phyloP scores from a whole-genome alignment of 805 yeast genomes.

The Ogataea trehalophila region DNA sequence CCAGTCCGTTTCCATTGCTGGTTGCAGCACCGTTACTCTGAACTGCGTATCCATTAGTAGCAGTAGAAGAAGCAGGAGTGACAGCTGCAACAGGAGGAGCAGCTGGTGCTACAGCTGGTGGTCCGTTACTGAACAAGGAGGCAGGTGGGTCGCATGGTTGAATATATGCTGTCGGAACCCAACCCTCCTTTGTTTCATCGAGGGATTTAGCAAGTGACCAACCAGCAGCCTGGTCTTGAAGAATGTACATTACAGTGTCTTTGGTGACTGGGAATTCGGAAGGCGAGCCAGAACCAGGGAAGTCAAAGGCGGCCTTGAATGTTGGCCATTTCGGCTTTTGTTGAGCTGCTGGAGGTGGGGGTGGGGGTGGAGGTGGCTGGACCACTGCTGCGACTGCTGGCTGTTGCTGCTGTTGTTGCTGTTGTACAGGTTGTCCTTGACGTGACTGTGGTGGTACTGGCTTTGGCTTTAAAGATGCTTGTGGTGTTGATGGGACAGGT shows the following conservation, averaged over 20 bases:
- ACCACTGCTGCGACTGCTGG: slow-evolving; percentile 4
- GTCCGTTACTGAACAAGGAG: slow-evolving; percentile 22
- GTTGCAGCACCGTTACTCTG: neutral
- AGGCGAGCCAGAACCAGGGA: slow-evolving; percentile 79
- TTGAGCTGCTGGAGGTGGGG: slow-evolving; percentile 77
- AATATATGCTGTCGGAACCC: slow-evolving; percentile 96
- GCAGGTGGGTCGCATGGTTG: slow-evolving; percentile 51
- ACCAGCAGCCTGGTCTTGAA: slow-evolving; percentile 74
- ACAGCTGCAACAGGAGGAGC: slow-evolving; percentile 8
- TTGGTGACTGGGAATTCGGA: slow-evolving; percentile 74
- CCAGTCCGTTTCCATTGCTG: slow-evolving; percentile 15
- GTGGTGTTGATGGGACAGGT: slow-evolving; percentile 20
- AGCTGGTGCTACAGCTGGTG: slow-evolving; percentile 29
- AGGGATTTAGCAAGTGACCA: slow-evolving; percentile 88
- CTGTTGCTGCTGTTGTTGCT: slow-evolving; percentile 5
- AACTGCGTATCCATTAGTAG: slow-evolving; percentile 6
- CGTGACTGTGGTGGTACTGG: slow-evolving; percentile 22
- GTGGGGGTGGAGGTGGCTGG: slow-evolving; percentile 38
- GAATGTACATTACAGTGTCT: slow-evolving; percentile 70
- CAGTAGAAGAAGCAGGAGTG: slow-evolving; percentile 22
- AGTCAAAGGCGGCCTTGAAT: slow-evolving; percentile 82
- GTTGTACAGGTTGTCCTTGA: slow-evolving; percentile 8
- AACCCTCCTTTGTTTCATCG: slow-evolving; percentile 80
- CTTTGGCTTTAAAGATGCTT: slow-evolving; percentile 18
- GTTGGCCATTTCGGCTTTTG: slow-evolving; percentile 67